Evolutionary conservation across 257 asterid genomes (phyloP).

Genomic region (Echites panduratus): DNA sequence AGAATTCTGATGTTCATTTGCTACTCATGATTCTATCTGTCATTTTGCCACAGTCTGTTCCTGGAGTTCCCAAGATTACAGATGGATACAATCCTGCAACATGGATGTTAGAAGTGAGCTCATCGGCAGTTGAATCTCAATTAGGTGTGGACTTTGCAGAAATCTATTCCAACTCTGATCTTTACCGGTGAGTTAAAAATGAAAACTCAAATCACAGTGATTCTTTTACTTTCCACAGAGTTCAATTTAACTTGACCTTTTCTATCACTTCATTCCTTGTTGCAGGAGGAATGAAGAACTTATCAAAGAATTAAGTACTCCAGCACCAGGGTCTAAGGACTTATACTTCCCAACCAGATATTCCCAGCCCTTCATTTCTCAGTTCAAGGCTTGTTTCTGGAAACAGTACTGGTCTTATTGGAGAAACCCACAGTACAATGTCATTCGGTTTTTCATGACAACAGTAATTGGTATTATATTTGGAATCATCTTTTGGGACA

Average conservation of each 20-base stretch:
- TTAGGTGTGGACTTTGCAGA: conserved; percentile 45
- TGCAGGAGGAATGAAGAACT: conserved; percentile 53
- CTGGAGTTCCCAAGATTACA: conserved; percentile 45
- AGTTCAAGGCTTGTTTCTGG: conserved; percentile 56
- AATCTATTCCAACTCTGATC: conserved; percentile 42
- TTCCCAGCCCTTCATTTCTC: conserved; percentile 49
- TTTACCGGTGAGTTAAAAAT: conserved; percentile 30
- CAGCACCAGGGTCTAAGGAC: conserved; percentile 42
- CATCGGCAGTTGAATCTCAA: conserved; percentile 48
- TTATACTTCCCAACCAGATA: conserved; percentile 54
- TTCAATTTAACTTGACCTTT: neutral
- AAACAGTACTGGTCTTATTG: conserved; percentile 67
- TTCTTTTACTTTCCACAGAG: neutral
- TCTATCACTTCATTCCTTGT: neutral
- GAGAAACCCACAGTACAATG: conserved; percentile 71
- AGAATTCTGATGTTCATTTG: neutral
- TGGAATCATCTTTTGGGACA: conserved; percentile 59
- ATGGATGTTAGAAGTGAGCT: conserved; percentile 62
- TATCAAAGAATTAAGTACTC: conserved; percentile 34
- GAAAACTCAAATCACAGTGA: neutral
- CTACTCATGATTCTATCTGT: neutral
- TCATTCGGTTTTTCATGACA: conserved; percentile 56
- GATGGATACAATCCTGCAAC: conserved; percentile 66
- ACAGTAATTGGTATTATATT: conserved; percentile 53
- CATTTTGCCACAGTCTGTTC: conserved; percentile 30